Base-by-base conservation (phyloP, 2,329 filamentous ascomycete genomes). In the Lithohypha guttulata region DNA sequence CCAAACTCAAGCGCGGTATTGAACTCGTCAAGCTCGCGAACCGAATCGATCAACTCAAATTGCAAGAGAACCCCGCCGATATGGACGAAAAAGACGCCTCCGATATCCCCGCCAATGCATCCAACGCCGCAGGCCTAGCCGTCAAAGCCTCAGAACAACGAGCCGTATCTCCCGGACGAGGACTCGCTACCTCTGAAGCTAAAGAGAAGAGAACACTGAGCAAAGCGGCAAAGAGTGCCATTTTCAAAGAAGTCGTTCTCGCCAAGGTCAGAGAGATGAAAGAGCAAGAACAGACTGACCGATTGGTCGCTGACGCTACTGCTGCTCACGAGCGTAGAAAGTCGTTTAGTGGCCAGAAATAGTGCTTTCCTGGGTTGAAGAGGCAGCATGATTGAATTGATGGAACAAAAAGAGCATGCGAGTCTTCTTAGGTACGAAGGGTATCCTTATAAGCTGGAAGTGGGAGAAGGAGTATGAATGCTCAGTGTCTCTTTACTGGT, bases 21-120 rank as follows among this genome's bases (percentile, higher is more conserved):
- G 85, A 96, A 63, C 79, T 94, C 55, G 83, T 96, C 69, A 95
- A 93, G 66, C 77, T 98, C 39, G 79, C 85, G 49, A 95, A 95
- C 65, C 84, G 89, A 48, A 96, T 98, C 65, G 85, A 94, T 59
- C 75, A 83, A 21, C 80, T 98, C 66, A 93, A 86, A 66, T 81
- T 93, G 68, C 81, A 91, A 59, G 87, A 94, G 55, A 86, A 94
- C 49, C 85, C 81, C 4, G 77, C 91, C 43, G 77, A 84, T 49
- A 35, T 48, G 5, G 81, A 83, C 42, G 77, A 67, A 18, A 68
- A 72, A 9, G 70, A 69, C 34, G 59, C 68, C 38, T 63, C 68
- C 29, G 73, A 75, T 47, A 62, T 87, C 55, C 77, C 78, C 19
- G 71, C 72, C 37, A 74, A 82, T 51, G 59, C 77, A 23, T 66